Percentiles rank a stretch among this genome's conserved stretches.
phyloP scores from a whole-genome alignment of 208 protist species.

The Crithidia bombi region DNA sequence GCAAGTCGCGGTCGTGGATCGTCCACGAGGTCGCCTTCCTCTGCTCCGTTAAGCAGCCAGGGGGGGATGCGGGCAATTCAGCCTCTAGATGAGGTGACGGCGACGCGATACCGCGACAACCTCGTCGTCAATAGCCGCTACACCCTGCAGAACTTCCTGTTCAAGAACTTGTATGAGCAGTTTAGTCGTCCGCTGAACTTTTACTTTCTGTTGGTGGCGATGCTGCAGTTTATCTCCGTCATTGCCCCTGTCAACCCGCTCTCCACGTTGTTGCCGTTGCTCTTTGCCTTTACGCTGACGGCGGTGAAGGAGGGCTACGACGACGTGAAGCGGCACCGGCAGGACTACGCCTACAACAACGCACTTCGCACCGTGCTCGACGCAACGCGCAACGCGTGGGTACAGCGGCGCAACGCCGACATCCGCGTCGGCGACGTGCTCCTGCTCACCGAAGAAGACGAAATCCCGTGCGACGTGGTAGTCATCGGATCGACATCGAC shows the following conservation, averaged over 20 bases:
- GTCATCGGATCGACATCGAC: slow-evolving; percentile 57
- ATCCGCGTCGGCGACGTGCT: slow-evolving; percentile 91
- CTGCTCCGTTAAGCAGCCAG: neutral
- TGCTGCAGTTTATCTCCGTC: slow-evolving; percentile 91
- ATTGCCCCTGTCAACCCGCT: slow-evolving; percentile 94
- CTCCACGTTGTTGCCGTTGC: slow-evolving; percentile 90
- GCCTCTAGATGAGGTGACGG: slow-evolving; percentile 45
- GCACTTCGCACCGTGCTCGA: slow-evolving; percentile 50
- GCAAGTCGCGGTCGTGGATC: neutral
- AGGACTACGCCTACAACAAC: slow-evolving; percentile 85
- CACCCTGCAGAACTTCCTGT: slow-evolving; percentile 94
- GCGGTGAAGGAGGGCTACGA: slow-evolving; percentile 95
- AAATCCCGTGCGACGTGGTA: slow-evolving; percentile 94
- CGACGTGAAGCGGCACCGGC: slow-evolving; percentile 88
- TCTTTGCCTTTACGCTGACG: slow-evolving; percentile 94
- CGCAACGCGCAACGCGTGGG: slow-evolving; percentile 29
- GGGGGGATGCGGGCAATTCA: slow-evolving; percentile 55
- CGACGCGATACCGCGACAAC: slow-evolving; percentile 79
- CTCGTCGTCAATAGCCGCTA: slow-evolving; percentile 94
- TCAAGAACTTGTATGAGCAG: slow-evolving; percentile 97
- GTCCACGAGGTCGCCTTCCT: neutral
- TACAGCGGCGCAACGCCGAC: slow-evolving; percentile 41
- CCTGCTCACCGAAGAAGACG: slow-evolving; percentile 65
- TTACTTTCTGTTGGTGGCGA: slow-evolving; percentile 96
- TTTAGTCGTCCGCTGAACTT: slow-evolving; percentile 95